phyloP scores from a whole-genome alignment of 2,329 filamentous ascomycete species.

The Paecilomyces niveus region DNA sequence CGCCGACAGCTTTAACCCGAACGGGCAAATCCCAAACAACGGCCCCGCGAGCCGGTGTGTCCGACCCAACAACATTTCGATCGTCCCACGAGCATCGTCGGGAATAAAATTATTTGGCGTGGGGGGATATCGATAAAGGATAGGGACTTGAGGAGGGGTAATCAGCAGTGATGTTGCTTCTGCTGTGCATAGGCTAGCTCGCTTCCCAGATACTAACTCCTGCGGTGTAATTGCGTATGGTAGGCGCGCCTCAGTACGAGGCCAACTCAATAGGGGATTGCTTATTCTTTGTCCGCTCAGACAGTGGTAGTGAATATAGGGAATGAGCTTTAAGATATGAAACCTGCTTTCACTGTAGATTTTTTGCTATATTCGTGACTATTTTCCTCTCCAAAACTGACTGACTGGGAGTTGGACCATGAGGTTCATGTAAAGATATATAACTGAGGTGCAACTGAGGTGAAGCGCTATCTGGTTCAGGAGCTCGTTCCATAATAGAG shows the following conservation, averaged over 20 bases:
- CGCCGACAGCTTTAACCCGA: slow-evolving; percentile 9
- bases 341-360: too few relatives aligned
- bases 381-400: neutral
- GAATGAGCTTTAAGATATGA: too few relatives aligned
- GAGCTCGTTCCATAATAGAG: neutral
- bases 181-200: too few relatives aligned
- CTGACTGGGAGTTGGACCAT: neutral
- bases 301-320: too few relatives aligned
- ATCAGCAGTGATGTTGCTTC: too few relatives aligned
- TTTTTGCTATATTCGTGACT: neutral
- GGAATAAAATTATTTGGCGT: neutral
- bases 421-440: neutral
- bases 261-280: too few relatives aligned
- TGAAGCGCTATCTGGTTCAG: neutral
- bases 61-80: neutral
- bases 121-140: too few relatives aligned
- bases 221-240: too few relatives aligned
- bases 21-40: slow-evolving; percentile 28
- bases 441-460: neutral
- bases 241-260: too few relatives aligned
- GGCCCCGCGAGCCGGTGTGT: neutral
- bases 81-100: neutral
- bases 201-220: too few relatives aligned
- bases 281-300: too few relatives aligned
- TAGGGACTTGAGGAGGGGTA: too few relatives aligned